phyloP scores from a whole-genome alignment of 148 eudicot genomes.

The Agrostemma githago region DNA sequence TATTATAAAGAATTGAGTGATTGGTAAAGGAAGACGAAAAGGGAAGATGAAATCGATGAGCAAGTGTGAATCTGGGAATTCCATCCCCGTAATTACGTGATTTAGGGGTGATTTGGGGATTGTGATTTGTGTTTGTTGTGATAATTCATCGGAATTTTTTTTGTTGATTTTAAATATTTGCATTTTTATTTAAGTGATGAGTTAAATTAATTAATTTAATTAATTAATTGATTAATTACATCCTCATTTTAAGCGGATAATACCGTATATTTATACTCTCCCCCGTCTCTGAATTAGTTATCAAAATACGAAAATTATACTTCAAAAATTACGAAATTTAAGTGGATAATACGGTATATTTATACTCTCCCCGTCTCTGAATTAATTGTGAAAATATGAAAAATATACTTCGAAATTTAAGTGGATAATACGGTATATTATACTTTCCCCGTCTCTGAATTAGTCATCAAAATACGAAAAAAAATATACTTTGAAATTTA shows the following conservation, averaged over 20 bases:
- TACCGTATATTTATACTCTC: too few species aligned
- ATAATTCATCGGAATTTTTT: neutral
- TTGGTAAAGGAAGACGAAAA: neutral
- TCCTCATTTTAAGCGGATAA: neutral
- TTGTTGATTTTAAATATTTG: neutral
- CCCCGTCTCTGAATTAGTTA: too few species aligned
- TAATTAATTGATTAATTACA: neutral
- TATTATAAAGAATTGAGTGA: neutral
- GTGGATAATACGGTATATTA: too few species aligned
- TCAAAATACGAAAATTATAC: too few species aligned
- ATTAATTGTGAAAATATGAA: too few species aligned
- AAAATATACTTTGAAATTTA: too few species aligned
- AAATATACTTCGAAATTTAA: too few species aligned
- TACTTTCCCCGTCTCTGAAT: too few species aligned
- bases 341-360: too few species aligned
- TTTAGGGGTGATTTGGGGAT: neutral
- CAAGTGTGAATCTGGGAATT: slow-evolving; percentile 8
- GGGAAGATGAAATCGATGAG: neutral
- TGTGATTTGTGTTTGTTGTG: neutral
- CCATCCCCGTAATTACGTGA: neutral
- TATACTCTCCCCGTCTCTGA: too few species aligned
- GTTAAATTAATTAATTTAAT: neutral
- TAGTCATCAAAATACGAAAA: too few species aligned
- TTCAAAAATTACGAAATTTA: too few species aligned
- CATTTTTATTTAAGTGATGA: neutral